A percentile compares a stretch with the other conserved stretches of the same genome.
phyloP scores from a whole-genome alignment of 345 rosid genomes.

The Noccaea bulbosa region DNA sequence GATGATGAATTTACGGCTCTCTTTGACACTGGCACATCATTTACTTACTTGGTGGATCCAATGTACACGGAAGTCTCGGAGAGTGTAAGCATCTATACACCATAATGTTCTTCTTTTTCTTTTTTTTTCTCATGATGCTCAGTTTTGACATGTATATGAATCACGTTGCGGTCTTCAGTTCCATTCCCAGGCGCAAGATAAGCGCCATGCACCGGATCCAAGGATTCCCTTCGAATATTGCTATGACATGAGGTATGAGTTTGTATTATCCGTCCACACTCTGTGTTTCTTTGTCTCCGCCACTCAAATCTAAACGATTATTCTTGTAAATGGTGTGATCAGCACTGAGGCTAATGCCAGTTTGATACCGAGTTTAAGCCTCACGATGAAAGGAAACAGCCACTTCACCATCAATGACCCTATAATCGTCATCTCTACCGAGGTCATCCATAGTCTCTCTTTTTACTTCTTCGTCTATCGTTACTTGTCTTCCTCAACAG shows the following conservation, averaged over 20 bases:
- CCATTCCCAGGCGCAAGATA: constrained; percentile 72
- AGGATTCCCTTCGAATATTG: constrained; percentile 86
- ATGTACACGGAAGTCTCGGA: constrained; percentile 58
- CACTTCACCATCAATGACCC: constrained; percentile 70
- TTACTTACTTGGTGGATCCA: constrained; percentile 74
- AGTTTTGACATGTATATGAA: constrained; percentile 12
- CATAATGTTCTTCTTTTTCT: neutral
- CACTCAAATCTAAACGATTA: constrained; percentile 16
- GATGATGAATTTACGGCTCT: constrained; percentile 66
- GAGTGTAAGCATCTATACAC: constrained; percentile 54
- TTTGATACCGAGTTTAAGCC: constrained; percentile 68
- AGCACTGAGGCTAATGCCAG: constrained; percentile 69
- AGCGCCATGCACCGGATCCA: constrained; percentile 58
- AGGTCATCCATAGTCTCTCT: constrained; percentile 44
- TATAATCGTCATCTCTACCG: constrained; percentile 67
- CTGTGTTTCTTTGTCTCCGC: neutral
- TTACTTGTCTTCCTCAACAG: neutral
- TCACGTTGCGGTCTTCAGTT: constrained; percentile 55
- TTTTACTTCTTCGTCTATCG: constrained; percentile 15
- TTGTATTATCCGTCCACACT: constrained; percentile 13
- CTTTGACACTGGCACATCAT: constrained; percentile 88
- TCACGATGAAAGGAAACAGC: constrained; percentile 73
- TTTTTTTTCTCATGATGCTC: neutral
- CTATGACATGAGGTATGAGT: constrained; percentile 71
- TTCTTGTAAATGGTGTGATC: constrained; percentile 36